These are phyloP conservation scores for Camellia oleifera DNA, from an alignment of 179 eudicot genomes.

Conservation along the genomic window DNA sequence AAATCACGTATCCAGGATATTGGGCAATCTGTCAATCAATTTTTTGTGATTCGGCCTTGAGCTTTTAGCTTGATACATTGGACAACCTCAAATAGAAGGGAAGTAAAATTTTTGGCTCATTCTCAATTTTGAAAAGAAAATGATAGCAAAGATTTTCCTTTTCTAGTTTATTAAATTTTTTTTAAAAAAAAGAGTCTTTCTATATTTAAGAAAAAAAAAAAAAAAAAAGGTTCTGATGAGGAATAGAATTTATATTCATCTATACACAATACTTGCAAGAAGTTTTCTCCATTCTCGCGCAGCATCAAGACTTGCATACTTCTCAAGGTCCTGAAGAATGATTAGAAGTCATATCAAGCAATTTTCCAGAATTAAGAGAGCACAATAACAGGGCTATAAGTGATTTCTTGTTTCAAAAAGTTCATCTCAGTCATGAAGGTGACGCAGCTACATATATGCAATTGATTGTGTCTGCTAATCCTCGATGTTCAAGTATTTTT, in stretches of 20 bases:
- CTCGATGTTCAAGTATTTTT: neutral
- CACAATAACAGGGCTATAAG: too few relatives aligned
- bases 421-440: too few relatives aligned
- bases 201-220: neutral
- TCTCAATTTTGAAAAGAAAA: neutral
- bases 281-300: constrained; percentile 87
- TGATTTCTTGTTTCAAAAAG: too few relatives aligned
- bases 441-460: neutral
- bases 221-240: neutral
- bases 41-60: neutral
- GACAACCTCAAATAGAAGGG: neutral
- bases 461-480: neutral
- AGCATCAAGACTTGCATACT: constrained; percentile 75
- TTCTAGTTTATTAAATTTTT: neutral
- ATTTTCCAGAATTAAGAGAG: neutral
- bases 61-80: neutral
- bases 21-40: neutral
- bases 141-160: neutral
- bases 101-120: neutral
- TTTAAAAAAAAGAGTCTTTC: too few relatives aligned
- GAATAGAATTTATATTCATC: neutral
- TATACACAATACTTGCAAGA: constrained; percentile 55
- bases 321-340: constrained; percentile 68
- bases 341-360: neutral
- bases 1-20: neutral